These are phyloP conservation scores for Phytophthora crassamura DNA, from an alignment of 352 stramenopile genomes.

Conservation along the genomic window DNA sequence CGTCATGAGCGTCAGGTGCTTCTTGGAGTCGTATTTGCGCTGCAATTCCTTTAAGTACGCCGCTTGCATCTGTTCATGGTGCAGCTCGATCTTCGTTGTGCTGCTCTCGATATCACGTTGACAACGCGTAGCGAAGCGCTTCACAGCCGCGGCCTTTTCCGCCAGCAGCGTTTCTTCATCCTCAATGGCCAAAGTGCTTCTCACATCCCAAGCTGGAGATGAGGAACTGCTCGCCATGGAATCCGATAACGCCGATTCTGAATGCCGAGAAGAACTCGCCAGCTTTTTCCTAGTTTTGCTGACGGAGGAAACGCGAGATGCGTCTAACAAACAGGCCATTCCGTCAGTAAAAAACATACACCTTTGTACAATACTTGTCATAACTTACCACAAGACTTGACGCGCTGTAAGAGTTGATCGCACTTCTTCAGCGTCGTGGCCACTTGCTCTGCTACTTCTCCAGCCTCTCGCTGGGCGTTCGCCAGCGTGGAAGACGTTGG, in stretches of 20 bases:
- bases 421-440: conserved; percentile 61
- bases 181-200: conserved; percentile 12
- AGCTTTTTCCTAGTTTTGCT: too few species aligned
- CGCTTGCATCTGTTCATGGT: conserved; percentile 43
- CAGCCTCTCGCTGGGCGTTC: conserved; percentile 41
- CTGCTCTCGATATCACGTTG: conserved; percentile 51
- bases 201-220: conserved; percentile 10
- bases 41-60: conserved; percentile 59
- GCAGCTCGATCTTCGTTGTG: conserved; percentile 31
- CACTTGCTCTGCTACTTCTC: conserved; percentile 59
- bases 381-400: conserved; percentile 33
- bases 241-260: conserved; percentile 19
- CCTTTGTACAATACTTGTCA: background rate
- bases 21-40: conserved; percentile 72
- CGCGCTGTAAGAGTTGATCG: conserved; percentile 54
- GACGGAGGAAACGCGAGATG: too few species aligned
- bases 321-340: conserved; percentile 9
- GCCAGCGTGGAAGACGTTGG: conserved; percentile 20
- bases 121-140: conserved; percentile 38
- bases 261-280: conserved; percentile 20
- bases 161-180: conserved; percentile 39
- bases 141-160: conserved; percentile 43
- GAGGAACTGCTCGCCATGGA: conserved; percentile 17
- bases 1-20: conserved; percentile 54
- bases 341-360: background rate